Conservation (phyloP, 73 alveolate genomes). For the Uronychia setigera region DNA sequence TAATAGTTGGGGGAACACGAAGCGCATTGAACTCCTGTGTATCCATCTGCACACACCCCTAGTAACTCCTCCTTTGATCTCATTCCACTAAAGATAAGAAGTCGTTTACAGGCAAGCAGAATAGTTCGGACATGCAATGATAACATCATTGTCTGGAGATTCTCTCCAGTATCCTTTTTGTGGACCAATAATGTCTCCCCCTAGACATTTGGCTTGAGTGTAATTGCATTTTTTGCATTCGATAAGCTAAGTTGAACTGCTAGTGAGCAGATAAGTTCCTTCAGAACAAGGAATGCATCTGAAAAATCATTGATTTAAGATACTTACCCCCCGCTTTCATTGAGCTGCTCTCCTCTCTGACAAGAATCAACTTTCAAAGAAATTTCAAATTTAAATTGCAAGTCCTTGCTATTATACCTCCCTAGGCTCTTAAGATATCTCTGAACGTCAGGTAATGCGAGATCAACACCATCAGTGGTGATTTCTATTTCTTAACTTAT, state of each 20-base stretch:
- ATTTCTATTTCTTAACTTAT: not conserved
- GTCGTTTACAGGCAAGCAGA: conserved; percentile 31
- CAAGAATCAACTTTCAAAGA: not conserved
- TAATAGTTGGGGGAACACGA: conserved; percentile 44
- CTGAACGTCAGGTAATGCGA: not conserved
- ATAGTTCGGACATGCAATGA: conserved; percentile 9
- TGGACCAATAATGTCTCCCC: conserved; percentile 10
- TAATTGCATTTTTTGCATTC: not conserved
- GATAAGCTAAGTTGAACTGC: not conserved
- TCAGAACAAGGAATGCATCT: not conserved
- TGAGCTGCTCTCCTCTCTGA: not conserved
- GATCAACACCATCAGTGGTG: not conserved
- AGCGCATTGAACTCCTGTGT: conserved; percentile 55
- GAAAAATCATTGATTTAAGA: not conserved
- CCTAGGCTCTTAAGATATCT: not conserved
- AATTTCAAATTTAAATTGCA: not conserved
- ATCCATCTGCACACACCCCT: conserved; percentile 41
- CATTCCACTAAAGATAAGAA: not conserved
- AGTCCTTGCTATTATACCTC: not conserved
- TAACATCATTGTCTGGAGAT: conserved; percentile 1
- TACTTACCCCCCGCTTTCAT: not conserved
- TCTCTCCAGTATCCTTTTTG: conserved; percentile 46
- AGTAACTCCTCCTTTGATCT: not conserved
- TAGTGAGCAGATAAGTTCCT: not conserved
- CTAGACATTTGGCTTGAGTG: not conserved